Evolutionary conservation across 2,329 filamentous ascomycete genomes (phyloP).

Genomic region (Hysterium pulicare): DNA sequence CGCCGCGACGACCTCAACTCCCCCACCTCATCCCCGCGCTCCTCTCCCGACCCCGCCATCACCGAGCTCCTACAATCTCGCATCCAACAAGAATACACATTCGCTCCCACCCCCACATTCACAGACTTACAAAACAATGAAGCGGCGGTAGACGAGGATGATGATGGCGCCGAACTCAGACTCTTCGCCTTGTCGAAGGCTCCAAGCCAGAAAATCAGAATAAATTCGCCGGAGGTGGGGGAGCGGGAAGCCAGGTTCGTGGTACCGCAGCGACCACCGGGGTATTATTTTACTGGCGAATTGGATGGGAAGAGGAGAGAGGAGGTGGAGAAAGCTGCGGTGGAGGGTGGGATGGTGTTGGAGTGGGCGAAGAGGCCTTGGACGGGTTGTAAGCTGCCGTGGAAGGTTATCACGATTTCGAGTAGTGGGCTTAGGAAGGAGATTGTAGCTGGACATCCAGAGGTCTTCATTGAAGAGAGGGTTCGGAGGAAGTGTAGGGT

Average conservation of each 20-base stretch:
- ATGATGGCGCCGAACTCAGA: constrained; percentile 32
- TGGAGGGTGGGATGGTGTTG: constrained; percentile 26
- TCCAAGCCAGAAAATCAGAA: constrained; percentile 27
- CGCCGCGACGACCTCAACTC: constrained; percentile 35
- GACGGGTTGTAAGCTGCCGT: constrained; percentile 34
- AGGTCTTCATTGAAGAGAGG: constrained; percentile 14
- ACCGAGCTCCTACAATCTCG: constrained; percentile 27
- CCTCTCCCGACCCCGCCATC: constrained; percentile 32
- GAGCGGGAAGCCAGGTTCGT: constrained; percentile 24
- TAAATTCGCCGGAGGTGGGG: constrained; percentile 26
- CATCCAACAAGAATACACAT: constrained; percentile 22
- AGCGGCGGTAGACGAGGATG: constrained; percentile 11
- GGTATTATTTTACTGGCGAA: constrained; percentile 34
- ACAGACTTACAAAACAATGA: constrained; percentile 5
- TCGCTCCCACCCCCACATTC: constrained; percentile 12
- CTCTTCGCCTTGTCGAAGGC: constrained; percentile 28
- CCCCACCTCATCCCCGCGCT: constrained; percentile 29
- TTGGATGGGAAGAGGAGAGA: constrained; percentile 16
- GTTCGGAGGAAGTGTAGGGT: constrained; percentile 27
- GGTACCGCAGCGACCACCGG: constrained; percentile 24
- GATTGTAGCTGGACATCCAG: constrained; percentile 28
- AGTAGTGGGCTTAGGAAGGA: constrained; percentile 26
- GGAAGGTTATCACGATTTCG: constrained; percentile 32
- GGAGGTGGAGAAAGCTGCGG: constrained; percentile 23
- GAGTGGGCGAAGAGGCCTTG: constrained; percentile 28